Conservation (phyloP, 768 basidiomycete genomes). For the Mycena metata region DNA sequence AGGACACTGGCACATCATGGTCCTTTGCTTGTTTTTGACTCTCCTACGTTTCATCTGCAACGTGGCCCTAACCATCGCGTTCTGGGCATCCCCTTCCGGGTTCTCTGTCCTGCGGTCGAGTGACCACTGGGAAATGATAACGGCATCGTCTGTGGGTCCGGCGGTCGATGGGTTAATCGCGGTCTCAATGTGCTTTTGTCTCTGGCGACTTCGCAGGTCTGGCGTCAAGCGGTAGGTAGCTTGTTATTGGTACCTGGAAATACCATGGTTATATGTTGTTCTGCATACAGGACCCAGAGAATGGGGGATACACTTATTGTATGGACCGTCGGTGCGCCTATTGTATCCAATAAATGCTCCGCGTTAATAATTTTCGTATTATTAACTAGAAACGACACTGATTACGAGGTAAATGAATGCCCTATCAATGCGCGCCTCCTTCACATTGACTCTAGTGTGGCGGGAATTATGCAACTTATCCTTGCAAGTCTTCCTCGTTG, state of each 20-base stretch:
- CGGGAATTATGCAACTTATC: slow-evolving; percentile 10
- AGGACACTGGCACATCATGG: background rate
- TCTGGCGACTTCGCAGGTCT: slow-evolving; percentile 3
- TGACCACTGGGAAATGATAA: background rate
- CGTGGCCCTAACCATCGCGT: background rate
- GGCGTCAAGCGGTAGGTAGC: background rate
- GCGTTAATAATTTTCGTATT: slow-evolving; percentile 1
- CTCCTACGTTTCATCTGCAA: slow-evolving; percentile 3
- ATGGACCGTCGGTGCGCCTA: slow-evolving; percentile 10
- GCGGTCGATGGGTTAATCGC: background rate
- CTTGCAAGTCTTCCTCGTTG: slow-evolving; percentile 2
- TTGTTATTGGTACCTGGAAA: slow-evolving; percentile 1
- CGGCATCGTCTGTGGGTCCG: slow-evolving; percentile 1
- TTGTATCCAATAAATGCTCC: background rate
- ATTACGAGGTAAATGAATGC: background rate
- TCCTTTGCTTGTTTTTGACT: slow-evolving; percentile 4
- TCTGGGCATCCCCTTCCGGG: background rate
- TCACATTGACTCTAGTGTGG: background rate
- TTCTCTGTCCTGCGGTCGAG: slow-evolving; percentile 3
- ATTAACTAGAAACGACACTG: slow-evolving; percentile 1
- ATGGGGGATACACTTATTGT: slow-evolving; percentile 10
- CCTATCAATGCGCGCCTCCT: background rate
- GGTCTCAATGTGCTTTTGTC: slow-evolving; percentile 3
- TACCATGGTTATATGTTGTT: background rate
- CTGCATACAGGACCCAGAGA: background rate